Percentiles rank a stretch among this genome's conserved stretches.
Evolutionary conservation across 305 asterid genomes (phyloP).

Genomic region (Withania somnifera): DNA sequence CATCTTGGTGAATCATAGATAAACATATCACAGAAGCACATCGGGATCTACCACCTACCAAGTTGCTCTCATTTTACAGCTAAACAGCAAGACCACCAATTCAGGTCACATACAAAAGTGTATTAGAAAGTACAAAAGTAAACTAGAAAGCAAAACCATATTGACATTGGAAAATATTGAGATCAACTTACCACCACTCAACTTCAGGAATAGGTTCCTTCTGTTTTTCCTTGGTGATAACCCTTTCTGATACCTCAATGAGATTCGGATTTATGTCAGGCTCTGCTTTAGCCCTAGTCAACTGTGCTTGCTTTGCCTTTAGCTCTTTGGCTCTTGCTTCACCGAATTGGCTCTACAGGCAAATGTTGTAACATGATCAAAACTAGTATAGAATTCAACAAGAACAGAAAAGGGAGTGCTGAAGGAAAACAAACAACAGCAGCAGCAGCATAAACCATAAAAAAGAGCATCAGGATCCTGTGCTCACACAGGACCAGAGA

Average conservation of each 20-base stretch:
- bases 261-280: conserved; percentile 91
- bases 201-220: conserved; percentile 88
- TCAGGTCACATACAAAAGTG: background rate
- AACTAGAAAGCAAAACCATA: background rate
- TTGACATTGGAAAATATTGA: background rate
- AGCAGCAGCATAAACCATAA: background rate
- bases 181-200: conserved; percentile 87
- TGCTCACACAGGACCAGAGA: background rate
- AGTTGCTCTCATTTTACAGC: background rate
- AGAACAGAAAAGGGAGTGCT: background rate
- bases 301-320: conserved; percentile 83
- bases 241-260: conserved; percentile 83
- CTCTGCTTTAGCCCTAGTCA: conserved; percentile 82
- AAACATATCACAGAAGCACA: background rate
- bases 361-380: background rate
- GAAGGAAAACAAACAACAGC: background rate
- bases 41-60: background rate
- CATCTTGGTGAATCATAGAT: background rate
- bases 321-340: conserved; percentile 94
- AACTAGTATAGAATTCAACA: background rate
- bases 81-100: background rate
- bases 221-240: conserved; percentile 56
- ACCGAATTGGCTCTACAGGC: conserved; percentile 71
- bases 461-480: background rate
- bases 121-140: background rate